These are phyloP conservation scores for Tetrastigma voinierianum DNA, from an alignment of 164 flowering plant species.

Conservation along the genomic window DNA sequence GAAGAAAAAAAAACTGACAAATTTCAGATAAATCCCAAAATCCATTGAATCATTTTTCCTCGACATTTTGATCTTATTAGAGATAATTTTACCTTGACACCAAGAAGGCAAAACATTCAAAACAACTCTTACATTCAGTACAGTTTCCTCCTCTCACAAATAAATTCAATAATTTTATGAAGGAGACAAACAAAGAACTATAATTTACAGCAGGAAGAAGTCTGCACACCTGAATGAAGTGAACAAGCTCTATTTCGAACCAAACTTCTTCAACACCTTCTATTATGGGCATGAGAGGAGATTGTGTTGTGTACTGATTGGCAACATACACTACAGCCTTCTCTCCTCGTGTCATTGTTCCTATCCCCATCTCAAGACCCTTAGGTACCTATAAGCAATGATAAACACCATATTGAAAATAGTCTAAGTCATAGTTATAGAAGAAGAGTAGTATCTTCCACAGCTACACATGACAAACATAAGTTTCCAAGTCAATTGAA, in stretches of 20 bases:
- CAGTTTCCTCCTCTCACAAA: too few species aligned
- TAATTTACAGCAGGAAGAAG: not conserved
- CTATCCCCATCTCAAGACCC: constrained; percentile 98
- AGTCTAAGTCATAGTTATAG: not conserved
- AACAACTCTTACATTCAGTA: too few species aligned
- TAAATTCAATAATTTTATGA: not conserved
- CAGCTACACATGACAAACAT: not conserved
- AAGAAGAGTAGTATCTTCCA: not conserved
- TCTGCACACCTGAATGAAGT: constrained; percentile 75
- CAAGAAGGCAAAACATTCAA: too few species aligned
- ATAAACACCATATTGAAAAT: constrained; percentile 7
- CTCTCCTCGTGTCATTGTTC: constrained; percentile 85
- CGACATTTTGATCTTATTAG: too few species aligned
- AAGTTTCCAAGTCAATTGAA: not conserved
- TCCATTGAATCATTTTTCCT: too few species aligned
- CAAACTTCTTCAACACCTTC: constrained; percentile 71
- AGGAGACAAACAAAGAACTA: not conserved
- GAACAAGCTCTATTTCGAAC: constrained; percentile 91
- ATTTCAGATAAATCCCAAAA: too few species aligned
- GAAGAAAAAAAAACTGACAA: too few species aligned
- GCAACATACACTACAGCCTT: constrained; percentile 78
- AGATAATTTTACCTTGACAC: too few species aligned
- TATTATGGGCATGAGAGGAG: constrained; percentile 50
- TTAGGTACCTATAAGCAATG: constrained; percentile 65
- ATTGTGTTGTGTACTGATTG: constrained; percentile 61